These are phyloP conservation scores for Aplosporella prunicola DNA, from an alignment of 2,329 filamentous ascomycete species.

Conservation along the genomic window DNA sequence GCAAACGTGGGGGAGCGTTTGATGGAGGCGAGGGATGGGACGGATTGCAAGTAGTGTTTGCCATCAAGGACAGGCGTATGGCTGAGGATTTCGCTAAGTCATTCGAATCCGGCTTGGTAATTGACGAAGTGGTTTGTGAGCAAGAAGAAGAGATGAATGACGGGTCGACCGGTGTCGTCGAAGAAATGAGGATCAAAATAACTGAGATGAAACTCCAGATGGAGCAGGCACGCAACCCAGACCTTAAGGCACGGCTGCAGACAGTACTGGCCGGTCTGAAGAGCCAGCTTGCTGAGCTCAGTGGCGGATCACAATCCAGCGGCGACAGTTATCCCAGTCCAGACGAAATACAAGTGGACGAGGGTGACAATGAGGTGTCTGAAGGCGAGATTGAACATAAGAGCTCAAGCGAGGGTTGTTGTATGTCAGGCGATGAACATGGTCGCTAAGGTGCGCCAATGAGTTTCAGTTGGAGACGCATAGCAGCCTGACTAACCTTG, in stretches of 20 bases:
- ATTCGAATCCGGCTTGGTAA: constrained; percentile 35
- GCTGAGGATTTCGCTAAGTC: constrained; percentile 42
- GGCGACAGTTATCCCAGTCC: constrained; percentile 9
- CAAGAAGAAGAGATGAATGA: constrained; percentile 14
- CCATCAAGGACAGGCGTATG: constrained; percentile 45
- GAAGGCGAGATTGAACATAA: neutral
- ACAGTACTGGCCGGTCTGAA: constrained; percentile 23
- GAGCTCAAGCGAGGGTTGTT: neutral
- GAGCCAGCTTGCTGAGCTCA: constrained; percentile 19
- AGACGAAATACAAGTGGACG: too few relatives aligned
- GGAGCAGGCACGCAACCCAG: constrained; percentile 24
- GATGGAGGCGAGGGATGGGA: constrained; percentile 30
- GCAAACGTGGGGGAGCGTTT: constrained; percentile 5
- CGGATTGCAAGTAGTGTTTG: constrained; percentile 47
- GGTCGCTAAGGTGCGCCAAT: too few relatives aligned
- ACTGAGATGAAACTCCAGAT: constrained; percentile 26
- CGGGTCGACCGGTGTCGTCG: constrained; percentile 17
- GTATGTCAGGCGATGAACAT: neutral
- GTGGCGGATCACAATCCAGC: neutral
- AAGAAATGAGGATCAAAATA: constrained; percentile 27
- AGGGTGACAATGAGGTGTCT: neutral
- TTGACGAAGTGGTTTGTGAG: constrained; percentile 26
- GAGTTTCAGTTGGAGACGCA: too few relatives aligned
- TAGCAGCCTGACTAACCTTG: too few relatives aligned
- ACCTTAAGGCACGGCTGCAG: constrained; percentile 23